phyloP scores from a whole-genome alignment of 306 rosid species.

The Clitoria ternatea region DNA sequence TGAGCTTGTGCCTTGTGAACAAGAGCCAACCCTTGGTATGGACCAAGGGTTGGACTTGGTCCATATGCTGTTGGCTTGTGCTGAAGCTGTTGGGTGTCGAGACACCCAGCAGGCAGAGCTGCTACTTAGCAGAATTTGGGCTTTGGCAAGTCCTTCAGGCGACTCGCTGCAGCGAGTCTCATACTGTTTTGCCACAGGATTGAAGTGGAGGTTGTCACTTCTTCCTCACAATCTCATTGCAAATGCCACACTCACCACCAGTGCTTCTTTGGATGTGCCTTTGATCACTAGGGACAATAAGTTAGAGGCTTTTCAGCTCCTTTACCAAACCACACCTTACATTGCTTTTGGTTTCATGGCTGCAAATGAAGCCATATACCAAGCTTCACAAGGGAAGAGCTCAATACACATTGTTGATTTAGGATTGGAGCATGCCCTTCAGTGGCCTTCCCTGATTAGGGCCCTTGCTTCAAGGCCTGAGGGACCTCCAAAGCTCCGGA shows the following conservation, averaged over 20 bases:
- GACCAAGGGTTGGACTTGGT: conserved; percentile 75
- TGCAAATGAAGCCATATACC: conserved; percentile 71
- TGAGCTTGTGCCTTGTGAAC: conserved; percentile 26
- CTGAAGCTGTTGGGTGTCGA: conserved; percentile 74
- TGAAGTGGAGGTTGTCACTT: conserved; percentile 58
- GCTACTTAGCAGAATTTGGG: conserved; percentile 47
- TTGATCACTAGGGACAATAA: conserved; percentile 48
- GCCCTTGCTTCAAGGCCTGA: conserved; percentile 57
- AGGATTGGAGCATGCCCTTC: conserved; percentile 67
- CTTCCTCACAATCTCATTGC: conserved; percentile 43
- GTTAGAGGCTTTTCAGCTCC: conserved; percentile 64
- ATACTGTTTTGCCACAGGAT: conserved; percentile 55
- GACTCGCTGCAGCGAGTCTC: conserved; percentile 72
- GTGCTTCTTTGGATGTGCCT: conserved; percentile 29
- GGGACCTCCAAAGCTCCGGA: conserved; percentile 59
- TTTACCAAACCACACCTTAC: conserved; percentile 76
- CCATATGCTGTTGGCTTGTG: conserved; percentile 70
- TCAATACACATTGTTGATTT: conserved; percentile 64
- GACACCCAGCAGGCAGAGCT: conserved; percentile 57
- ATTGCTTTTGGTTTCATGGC: conserved; percentile 71
- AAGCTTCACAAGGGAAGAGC: conserved; percentile 54
- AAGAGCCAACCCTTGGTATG: conserved; percentile 39
- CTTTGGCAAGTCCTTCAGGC: conserved; percentile 53
- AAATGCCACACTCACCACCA: conserved; percentile 36
- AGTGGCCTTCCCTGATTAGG: conserved; percentile 77